A percentile compares a stretch with the other conserved stretches of the same genome.
phyloP scores from a whole-genome alignment of 2,329 filamentous ascomycete genomes.

The Ramichloridium luteum region DNA sequence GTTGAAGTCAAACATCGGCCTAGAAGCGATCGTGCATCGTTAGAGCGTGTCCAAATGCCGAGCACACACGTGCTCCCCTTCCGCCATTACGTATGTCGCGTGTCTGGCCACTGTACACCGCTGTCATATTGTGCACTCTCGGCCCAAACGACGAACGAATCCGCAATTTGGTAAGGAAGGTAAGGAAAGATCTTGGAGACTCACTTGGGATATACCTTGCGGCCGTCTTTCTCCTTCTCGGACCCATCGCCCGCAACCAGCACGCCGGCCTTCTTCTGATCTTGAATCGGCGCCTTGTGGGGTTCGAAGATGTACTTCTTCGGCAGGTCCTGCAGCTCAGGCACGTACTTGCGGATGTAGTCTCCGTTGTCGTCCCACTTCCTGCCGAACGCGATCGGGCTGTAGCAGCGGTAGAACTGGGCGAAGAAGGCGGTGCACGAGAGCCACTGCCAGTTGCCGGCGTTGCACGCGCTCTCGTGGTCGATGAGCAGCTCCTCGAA shows the following conservation, averaged over 20 bases:
- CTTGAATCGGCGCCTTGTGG: conserved; percentile 56
- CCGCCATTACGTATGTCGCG: too few relatives aligned
- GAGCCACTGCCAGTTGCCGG: conserved; percentile 69
- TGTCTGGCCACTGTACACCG: too few relatives aligned
- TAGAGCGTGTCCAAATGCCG: too few relatives aligned
- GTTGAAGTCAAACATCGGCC: conserved; percentile 63
- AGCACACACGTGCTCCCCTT: too few relatives aligned
- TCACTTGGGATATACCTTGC: conserved; percentile 47
- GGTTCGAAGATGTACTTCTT: conserved; percentile 69
- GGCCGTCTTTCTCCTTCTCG: conserved; percentile 29
- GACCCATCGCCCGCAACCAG: conserved; percentile 42
- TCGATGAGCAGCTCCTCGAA: conserved; percentile 68
- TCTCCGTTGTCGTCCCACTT: conserved; percentile 62
- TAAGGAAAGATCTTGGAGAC: neutral
- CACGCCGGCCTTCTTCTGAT: conserved; percentile 58
- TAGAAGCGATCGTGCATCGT: neutral
- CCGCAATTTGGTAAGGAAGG: too few relatives aligned
- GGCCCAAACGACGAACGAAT: too few relatives aligned
- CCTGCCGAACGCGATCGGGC: conserved; percentile 57
- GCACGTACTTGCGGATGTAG: conserved; percentile 54
- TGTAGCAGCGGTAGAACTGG: conserved; percentile 60
- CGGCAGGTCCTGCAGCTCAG: conserved; percentile 50
- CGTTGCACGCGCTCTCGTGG: conserved; percentile 61
- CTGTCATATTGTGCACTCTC: too few relatives aligned
- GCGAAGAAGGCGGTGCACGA: conserved; percentile 63